Base-by-base conservation (phyloP, 495 filamentous ascomycete genomes). In the Annulohypoxylon moriforme region DNA sequence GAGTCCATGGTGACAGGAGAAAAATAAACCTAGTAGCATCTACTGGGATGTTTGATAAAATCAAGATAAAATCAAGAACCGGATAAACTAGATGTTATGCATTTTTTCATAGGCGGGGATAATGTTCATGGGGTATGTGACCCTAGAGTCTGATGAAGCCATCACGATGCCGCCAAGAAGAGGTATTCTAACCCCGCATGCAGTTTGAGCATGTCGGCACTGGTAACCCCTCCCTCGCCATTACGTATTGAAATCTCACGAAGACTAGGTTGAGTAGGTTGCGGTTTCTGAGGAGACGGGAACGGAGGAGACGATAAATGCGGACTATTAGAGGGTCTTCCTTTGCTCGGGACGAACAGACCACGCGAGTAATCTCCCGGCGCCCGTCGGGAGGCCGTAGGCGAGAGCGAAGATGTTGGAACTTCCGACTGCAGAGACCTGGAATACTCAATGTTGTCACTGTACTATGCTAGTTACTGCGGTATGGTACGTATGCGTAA, bases 341-440 rank as follows among this genome's bases (percentile, higher is more conserved):
- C 53, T 29, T n/a, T 16, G 53, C 24, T 4, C 31, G 33, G 24
- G 50, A 57, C 52, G 60, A 61, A 66, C 70, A 66, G 66, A 66
- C 60, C 65, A 57, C 60, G 59, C 53, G 69, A 67, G 59, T 60
- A 64, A 60, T 64, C 59, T 60, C 64, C 64, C 64, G 59, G 46
- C 29, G 59, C 34, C 56, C n/a, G 27, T 47, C 33, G 64, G n/a
- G 25, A 31, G 44, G 14, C 36, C 33, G 22, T 52, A 46, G 52
- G 36, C 47, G 33, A 57, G 22, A 36, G 57, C 49, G 38, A 40
- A 40, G 63, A 27, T 36, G 13, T 56, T 62, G 38, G 34, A 53
- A 27, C n/a, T 20, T 36, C 63, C 33, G 27, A 29, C 20, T 46
- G 20, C n/a, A 38, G 31, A 57, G 38, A 33, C 13, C 13, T 36